phyloP scores from a whole-genome alignment of 805 yeast species.

The Suhomyces vadensis region DNA sequence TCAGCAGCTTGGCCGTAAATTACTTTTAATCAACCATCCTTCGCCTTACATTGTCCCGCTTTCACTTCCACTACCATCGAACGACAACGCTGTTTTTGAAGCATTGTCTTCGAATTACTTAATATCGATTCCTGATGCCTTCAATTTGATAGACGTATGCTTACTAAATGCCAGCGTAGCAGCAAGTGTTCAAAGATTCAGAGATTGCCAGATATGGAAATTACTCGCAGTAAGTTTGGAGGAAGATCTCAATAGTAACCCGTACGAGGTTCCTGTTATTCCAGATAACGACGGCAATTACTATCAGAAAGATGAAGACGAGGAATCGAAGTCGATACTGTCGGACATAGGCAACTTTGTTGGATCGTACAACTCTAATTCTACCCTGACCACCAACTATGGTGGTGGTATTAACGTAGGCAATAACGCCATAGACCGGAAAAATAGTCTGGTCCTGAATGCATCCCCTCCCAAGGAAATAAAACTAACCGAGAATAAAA shows the following conservation, averaged over 20 bases:
- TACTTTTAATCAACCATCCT: conserved; percentile 18
- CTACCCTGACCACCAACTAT: conserved; percentile 42
- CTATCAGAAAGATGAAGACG: conserved; percentile 9
- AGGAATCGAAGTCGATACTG: conserved; percentile 30
- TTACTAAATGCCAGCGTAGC: conserved; percentile 59
- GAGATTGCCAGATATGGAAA: conserved; percentile 67
- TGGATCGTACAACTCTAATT: conserved; percentile 43
- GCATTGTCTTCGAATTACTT: conserved; percentile 52
- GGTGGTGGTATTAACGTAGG: conserved; percentile 17
- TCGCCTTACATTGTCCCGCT: conserved; percentile 44
- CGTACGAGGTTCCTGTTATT: conserved; percentile 4
- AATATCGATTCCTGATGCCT: conserved; percentile 47
- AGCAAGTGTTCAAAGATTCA: conserved; percentile 45
- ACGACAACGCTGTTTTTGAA: conserved; percentile 46
- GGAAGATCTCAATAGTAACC: not conserved
- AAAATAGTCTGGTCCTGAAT: conserved; percentile 1
- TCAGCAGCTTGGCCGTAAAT: conserved; percentile 6
- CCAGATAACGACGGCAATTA: not conserved
- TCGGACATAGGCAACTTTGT: conserved; percentile 42
- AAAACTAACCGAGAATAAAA: conserved; percentile 15
- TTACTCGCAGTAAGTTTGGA: conserved; percentile 52
- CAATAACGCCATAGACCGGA: not conserved
- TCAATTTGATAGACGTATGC: conserved; percentile 55
- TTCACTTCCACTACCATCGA: conserved; percentile 42
- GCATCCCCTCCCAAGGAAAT: conserved; percentile 7